Base-by-base conservation (phyloP, 768 basidiomycete genomes). In the Peribolospora baueri region DNA sequence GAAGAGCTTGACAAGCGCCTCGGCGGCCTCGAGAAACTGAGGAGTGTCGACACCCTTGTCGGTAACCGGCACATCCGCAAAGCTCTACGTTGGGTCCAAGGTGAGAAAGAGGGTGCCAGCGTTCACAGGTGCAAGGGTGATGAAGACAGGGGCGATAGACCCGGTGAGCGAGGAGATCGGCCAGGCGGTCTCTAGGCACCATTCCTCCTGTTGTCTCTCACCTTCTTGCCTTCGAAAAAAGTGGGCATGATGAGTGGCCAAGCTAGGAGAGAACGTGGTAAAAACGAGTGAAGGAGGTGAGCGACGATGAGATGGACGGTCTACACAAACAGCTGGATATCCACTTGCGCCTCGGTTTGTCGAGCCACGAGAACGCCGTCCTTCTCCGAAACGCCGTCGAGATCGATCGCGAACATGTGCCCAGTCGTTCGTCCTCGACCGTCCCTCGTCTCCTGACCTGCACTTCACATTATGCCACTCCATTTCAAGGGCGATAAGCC, bases 401-500 rank as follows among this genome's bases (percentile, higher is more conserved):
- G 25, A 25, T 25, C 25, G 25, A 25, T 25, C 25, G 1, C 25
- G 25, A 25, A 25, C 25, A 25, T 25, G 25, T 25, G 25, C 25
- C 25, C 25, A 25, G 25, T 25, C 25, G 25, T 25, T 25, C 25
- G 25, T 25, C 25, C 25, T 25, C 25, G 25, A 25, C 25, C 25
- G 25, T 25, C 25, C 25, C 25, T 25, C 25, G 25, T 25, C 25
- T 25, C 25, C 25, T 25, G 25, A 25, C 25, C 25, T 25, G 25
- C 25, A 25, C 25, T 25, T 25, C 25, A 25, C 25, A 25, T 3
- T n/a, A 61, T 52, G 56, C 56, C 54, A 64, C 78, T 88, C 59
- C 83, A 78, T 61, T 88, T 88, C 70, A 90, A 90, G 64, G 85
- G 85, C 6, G 85, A 88, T 50, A 84, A 84, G 68, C 66, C 73